These are phyloP conservation scores for Penicillium steckii DNA, from an alignment of 495 filamentous ascomycete genomes.

Conservation along the genomic window DNA sequence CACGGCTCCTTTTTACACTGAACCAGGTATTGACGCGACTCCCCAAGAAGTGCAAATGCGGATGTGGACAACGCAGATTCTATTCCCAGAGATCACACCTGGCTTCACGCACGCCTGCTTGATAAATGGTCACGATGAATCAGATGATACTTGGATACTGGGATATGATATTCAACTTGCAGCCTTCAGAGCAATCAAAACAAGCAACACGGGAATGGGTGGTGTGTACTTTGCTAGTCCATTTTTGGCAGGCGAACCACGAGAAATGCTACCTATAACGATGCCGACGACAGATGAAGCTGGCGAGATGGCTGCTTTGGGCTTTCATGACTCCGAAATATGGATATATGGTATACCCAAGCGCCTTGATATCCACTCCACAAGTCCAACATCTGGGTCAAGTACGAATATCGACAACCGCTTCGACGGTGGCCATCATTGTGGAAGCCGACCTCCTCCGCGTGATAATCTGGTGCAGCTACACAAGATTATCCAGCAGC, in stretches of 20 bases:
- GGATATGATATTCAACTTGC: slow-evolving; percentile 75
- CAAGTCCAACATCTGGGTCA: slow-evolving; percentile 13
- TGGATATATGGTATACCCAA: slow-evolving; percentile 83
- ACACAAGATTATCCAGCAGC: slow-evolving; percentile 31
- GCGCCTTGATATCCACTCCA: slow-evolving; percentile 57
- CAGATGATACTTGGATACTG: slow-evolving; percentile 75
- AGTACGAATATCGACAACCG: slow-evolving; percentile 4
- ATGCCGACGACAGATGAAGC: slow-evolving; percentile 63
- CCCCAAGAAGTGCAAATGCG: slow-evolving; percentile 66
- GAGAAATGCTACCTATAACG: slow-evolving; percentile 59
- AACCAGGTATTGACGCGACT: slow-evolving; percentile 44
- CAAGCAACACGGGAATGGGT: slow-evolving; percentile 71
- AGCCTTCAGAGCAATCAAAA: slow-evolving; percentile 73
- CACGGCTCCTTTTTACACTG: slow-evolving; percentile 73
- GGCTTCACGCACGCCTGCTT: slow-evolving; percentile 76
- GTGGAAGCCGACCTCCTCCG: slow-evolving; percentile 3
- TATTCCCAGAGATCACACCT: slow-evolving; percentile 75
- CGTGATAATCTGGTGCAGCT: slow-evolving; percentile 33
- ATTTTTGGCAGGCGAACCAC: slow-evolving; percentile 29
- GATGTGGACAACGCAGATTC: slow-evolving; percentile 85
- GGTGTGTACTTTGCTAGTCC: slow-evolving; percentile 82
- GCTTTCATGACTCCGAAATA: slow-evolving; percentile 68
- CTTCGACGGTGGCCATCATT: slow-evolving; percentile 21
- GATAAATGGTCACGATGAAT: slow-evolving; percentile 65
- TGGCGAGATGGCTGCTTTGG: slow-evolving; percentile 74